Base-by-base conservation (phyloP, 495 filamentous ascomycete species). In the Tuber melanosporum region DNA sequence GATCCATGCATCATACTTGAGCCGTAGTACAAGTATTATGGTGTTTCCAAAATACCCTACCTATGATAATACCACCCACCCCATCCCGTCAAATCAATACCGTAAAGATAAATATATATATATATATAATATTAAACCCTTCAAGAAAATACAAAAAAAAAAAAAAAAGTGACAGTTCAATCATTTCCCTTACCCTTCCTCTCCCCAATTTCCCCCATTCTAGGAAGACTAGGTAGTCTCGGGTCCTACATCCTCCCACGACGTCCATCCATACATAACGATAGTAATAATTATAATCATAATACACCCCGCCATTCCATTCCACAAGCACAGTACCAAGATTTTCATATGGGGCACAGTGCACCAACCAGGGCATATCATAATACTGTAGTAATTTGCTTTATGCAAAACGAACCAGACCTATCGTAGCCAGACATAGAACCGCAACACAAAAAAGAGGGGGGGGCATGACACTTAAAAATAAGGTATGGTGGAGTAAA, bases 301-400 rank as follows among this genome's bases (percentile, higher is more conserved):
- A 47, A 6, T 26, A n/a, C n/a, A 62, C 14, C 52, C n/a, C 52
- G n/a, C n/a, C 9, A 26, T 62, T 62, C 52, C 9, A 26, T 26
- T 26, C 52, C 52, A 32, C 22, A 57, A 22, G 22, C 4, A n/a
- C 9, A 22, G 22, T 14, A 10, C 9, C 49, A 57, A 57, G 4
- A 3, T 62, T 62, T 62, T 62, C 22, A 52, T 8, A 52, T 22
- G 8, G 0, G 12, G 49, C 49, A 12, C 49, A 52, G 22, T 19
- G 22, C 52, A 62, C 49, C n/a, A 62, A 4, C n/a, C n/a, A 26
- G 52, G 10, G n/a, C 52, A 32, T 62, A 62, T 62, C 22, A 62
- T 62, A 32, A 62, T 32, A 26, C 52, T 62, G 52, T 62, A 66
- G 26, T 66, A 66, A 66, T 36, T 66, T 66, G 57, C 57, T 66